Percentiles rank a stretch among this genome's conserved stretches.
Conservation (phyloP, 768 basidiomycete species). For the Austroboletus eburneus region DNA sequence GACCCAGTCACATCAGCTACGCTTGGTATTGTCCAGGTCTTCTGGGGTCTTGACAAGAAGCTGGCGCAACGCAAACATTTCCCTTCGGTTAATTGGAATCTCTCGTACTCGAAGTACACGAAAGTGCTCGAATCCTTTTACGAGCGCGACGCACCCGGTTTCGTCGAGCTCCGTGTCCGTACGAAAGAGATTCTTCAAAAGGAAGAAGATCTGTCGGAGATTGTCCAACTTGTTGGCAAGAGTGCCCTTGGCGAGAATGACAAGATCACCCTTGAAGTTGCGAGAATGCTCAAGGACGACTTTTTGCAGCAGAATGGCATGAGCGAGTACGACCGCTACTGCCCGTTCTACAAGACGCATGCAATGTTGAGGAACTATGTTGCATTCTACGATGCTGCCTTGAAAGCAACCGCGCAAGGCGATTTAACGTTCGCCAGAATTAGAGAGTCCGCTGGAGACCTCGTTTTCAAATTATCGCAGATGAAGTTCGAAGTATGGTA, state of each 20-base stretch:
- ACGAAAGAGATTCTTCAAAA: constrained; percentile 98
- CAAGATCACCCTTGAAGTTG: constrained; percentile 97
- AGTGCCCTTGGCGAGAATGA: constrained; percentile 94
- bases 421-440: constrained; percentile 84
- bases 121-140: constrained; percentile 93
- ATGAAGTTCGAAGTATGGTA: constrained; percentile 93
- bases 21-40: constrained; percentile 97
- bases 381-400: constrained; percentile 87
- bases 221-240: constrained; percentile 99
- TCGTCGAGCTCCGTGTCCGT: constrained; percentile 85
- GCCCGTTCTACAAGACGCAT: constrained; percentile 98
- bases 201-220: constrained; percentile 97
- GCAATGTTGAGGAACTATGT: constrained; percentile 96
- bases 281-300: constrained; percentile 95
- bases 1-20: constrained; percentile 98
- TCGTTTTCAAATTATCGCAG: constrained; percentile 97
- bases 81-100: constrained; percentile 99
- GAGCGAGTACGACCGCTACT: constrained; percentile 95
- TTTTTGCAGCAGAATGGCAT: constrained; percentile 99
- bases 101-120: constrained; percentile 99
- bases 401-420: constrained; percentile 77
- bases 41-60: constrained; percentile 99
- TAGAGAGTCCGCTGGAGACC: constrained; percentile 78
- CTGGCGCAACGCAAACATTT: constrained; percentile 98
- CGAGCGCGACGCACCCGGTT: constrained; percentile 87